These are phyloP conservation scores for Aspergillus calidoustus DNA, from an alignment of 2,329 filamentous ascomycete species.

Conservation along the genomic window DNA sequence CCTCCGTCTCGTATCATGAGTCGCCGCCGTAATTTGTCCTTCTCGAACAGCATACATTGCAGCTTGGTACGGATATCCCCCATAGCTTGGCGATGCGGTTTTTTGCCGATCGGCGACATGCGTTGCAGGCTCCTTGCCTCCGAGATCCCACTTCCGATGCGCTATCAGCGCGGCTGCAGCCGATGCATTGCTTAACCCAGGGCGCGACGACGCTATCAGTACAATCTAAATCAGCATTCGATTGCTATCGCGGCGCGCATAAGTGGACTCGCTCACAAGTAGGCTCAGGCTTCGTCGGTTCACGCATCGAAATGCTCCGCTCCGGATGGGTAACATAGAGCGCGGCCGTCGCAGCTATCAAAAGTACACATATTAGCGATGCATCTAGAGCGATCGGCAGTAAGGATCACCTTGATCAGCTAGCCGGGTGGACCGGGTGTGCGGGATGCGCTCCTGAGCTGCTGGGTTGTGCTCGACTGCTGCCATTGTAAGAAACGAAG, in stretches of 20 bases:
- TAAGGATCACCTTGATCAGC: conserved; percentile 40
- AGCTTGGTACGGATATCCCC: conserved; percentile 76
- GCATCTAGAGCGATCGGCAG: conserved; percentile 8
- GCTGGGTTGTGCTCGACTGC: conserved; percentile 35
- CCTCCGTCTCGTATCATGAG: conserved; percentile 64
- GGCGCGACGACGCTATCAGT: conserved; percentile 58
- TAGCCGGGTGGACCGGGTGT: conserved; percentile 34
- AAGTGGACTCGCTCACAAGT: conserved; percentile 27
- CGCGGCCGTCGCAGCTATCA: conserved; percentile 63
- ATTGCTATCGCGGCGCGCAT: not conserved
- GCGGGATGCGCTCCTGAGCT: conserved; percentile 19
- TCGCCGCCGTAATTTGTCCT: conserved; percentile 62
- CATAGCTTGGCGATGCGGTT: conserved; percentile 57
- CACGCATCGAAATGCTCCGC: conserved; percentile 35
- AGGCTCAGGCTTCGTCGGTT: conserved; percentile 27
- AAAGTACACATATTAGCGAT: conserved; percentile 9
- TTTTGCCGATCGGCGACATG: conserved; percentile 63
- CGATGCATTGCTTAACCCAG: conserved; percentile 60
- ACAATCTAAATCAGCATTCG: conserved; percentile 3
- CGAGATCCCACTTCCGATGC: conserved; percentile 72
- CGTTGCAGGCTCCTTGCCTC: conserved; percentile 59
- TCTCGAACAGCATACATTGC: conserved; percentile 64
- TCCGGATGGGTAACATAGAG: conserved; percentile 58
- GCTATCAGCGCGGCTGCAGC: conserved; percentile 73
- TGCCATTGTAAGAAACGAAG: conserved; percentile 33